A percentile compares a stretch with the other conserved stretches of the same genome.
phyloP scores from a whole-genome alignment of 441 rosid genomes.

The Pelargonium cotyledonis region DNA sequence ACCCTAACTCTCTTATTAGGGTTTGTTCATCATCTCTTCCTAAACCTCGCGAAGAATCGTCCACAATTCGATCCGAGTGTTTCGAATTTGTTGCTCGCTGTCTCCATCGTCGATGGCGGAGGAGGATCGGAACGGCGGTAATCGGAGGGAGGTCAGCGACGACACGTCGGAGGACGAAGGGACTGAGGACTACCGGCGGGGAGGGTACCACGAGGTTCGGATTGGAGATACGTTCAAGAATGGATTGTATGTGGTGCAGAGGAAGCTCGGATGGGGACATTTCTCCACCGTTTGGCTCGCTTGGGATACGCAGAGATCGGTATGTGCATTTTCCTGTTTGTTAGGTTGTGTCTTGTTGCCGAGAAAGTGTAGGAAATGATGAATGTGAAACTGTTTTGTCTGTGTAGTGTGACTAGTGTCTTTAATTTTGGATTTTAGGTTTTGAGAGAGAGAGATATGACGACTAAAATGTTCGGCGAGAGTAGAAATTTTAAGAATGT shows the following conservation, averaged over 20 bases:
- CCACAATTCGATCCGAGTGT: too few species aligned
- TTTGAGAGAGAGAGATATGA: not conserved
- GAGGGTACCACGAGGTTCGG: constrained; percentile 63
- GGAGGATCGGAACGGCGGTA: too few species aligned
- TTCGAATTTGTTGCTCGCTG: too few species aligned
- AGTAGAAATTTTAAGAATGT: too few species aligned
- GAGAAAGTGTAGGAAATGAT: not conserved
- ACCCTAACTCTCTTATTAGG: too few species aligned
- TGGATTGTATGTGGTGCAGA: constrained; percentile 55
- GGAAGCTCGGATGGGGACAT: constrained; percentile 80
- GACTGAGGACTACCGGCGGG: constrained; percentile 59
- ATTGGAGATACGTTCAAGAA: constrained; percentile 59
- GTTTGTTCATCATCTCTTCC: too few species aligned
- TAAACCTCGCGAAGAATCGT: too few species aligned
- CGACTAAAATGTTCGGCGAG: too few species aligned
- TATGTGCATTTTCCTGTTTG: constrained; percentile 16
- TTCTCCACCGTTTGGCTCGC: constrained; percentile 83
- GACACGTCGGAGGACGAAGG: constrained; percentile 49
- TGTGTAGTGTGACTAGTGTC: not conserved
- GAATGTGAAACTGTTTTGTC: not conserved
- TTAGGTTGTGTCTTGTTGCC: not conserved
- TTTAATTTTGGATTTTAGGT: not conserved
- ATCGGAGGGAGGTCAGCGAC: too few species aligned
- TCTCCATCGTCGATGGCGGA: too few species aligned
- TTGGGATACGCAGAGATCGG: constrained; percentile 52